Conservation (phyloP, 768 basidiomycete genomes). For the Plicaturopsis crispa region DNA sequence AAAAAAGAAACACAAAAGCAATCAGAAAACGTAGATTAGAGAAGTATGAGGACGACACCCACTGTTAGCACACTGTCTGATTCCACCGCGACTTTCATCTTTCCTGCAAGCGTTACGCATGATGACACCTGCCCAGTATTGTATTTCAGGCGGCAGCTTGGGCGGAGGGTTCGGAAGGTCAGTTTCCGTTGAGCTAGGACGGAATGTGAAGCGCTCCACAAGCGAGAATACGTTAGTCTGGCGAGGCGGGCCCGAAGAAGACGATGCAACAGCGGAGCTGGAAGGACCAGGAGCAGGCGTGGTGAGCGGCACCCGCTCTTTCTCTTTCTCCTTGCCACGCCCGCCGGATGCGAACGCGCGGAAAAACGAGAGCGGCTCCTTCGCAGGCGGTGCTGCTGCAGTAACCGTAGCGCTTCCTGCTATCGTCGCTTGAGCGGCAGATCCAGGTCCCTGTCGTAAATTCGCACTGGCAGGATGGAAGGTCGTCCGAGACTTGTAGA, state of each 20-base stretch:
- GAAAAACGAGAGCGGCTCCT: slow-evolving; percentile 35
- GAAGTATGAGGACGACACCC: slow-evolving; percentile 22
- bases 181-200: slow-evolving; percentile 77
- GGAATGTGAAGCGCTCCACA: slow-evolving; percentile 94
- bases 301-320: slow-evolving; percentile 11
- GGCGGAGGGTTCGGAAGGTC: slow-evolving; percentile 64
- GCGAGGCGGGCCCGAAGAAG: slow-evolving; percentile 24
- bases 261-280: slow-evolving; percentile 9
- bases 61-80: slow-evolving; percentile 97
- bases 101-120: slow-evolving; percentile 99
- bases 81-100: slow-evolving; percentile 88
- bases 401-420: slow-evolving; percentile 12
- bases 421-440: slow-evolving; percentile 13
- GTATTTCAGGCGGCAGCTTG: slow-evolving; percentile 79
- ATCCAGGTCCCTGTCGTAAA: slow-evolving; percentile 20
- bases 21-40: slow-evolving; percentile 5
- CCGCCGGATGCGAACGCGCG: slow-evolving; percentile 34
- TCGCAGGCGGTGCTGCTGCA: slow-evolving; percentile 11
- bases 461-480: slow-evolving; percentile 70
- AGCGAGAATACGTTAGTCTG: slow-evolving; percentile 93
- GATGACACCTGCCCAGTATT: slow-evolving; percentile 99
- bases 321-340: slow-evolving; percentile 44
- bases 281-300: no score
- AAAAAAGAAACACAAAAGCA: no score
- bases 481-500: slow-evolving; percentile 81